phyloP scores from a whole-genome alignment of 441 rosid genomes.

The Metrosideros polymorpha region DNA sequence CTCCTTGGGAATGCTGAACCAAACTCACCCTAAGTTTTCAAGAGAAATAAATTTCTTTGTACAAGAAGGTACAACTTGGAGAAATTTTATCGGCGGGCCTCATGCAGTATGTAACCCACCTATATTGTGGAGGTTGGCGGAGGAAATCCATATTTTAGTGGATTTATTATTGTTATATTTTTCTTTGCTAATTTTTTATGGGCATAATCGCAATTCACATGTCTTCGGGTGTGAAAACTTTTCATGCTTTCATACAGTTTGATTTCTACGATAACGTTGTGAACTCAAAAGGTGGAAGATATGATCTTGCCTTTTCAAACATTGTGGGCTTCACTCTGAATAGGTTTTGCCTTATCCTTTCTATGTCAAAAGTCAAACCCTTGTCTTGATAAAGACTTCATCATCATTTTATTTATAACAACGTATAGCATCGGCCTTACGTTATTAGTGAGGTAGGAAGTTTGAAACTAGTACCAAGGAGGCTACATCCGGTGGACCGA shows the following conservation, averaged over 20 bases:
- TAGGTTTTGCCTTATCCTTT: background rate
- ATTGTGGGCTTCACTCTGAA: background rate
- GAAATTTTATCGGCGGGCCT: background rate
- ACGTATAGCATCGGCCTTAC: background rate
- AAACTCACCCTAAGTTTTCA: no score
- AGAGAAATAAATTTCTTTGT: no score
- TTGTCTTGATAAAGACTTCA: background rate
- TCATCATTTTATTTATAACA: background rate
- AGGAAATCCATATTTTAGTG: background rate
- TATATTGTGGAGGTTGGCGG: background rate
- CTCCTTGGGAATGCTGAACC: no score
- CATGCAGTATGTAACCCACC: no score
- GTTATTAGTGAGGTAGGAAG: background rate
- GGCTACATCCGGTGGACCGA: background rate
- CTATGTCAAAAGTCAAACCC: background rate
- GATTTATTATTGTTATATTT: background rate
- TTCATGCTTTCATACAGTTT: background rate
- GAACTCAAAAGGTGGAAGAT: background rate
- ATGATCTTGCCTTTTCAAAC: background rate
- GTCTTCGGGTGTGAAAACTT: background rate
- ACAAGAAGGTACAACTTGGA: background rate
- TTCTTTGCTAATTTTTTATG: background rate
- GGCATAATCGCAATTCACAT: background rate
- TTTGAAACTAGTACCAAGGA: background rate
- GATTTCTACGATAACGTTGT: background rate